These are phyloP conservation scores for Suhomyces taliae DNA, from an alignment of 1,139 yeast species.

Conservation along the genomic window DNA sequence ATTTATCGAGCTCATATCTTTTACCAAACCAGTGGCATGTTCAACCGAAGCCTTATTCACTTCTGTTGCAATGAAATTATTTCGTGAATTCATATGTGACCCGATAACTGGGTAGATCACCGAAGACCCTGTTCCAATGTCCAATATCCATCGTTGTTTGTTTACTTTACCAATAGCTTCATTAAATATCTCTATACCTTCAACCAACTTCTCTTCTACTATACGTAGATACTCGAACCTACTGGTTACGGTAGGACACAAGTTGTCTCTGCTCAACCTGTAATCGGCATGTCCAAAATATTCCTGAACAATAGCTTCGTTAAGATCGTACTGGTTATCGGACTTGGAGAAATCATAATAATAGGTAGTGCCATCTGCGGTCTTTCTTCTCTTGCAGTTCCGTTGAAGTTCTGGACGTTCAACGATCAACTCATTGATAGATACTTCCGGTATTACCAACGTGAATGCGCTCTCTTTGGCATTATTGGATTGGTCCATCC, in stretches of 20 bases:
- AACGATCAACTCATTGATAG: conserved; percentile 7
- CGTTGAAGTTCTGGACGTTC: conserved; percentile 10
- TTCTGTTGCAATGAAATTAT: conserved; percentile 19
- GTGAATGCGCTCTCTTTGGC: background rate
- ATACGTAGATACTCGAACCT: conserved; percentile 19
- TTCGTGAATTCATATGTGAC: conserved; percentile 3
- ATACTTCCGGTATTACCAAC: conserved; percentile 9
- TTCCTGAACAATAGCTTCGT: conserved; percentile 17
- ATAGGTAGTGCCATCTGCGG: background rate
- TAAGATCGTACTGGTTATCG: conserved; percentile 17
- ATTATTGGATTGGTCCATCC: background rate
- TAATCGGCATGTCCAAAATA: conserved; percentile 16
- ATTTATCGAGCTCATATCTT: background rate
- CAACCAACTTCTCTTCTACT: conserved; percentile 15
- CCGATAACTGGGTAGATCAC: conserved; percentile 20
- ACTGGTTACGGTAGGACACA: conserved; percentile 24
- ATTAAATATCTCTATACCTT: conserved; percentile 9
- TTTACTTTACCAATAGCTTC: conserved; percentile 1
- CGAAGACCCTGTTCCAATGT: conserved; percentile 26
- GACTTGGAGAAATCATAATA: conserved; percentile 11
- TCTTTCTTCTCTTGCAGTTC: background rate
- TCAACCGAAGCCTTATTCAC: conserved; percentile 14
- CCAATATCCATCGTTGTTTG: conserved; percentile 15
- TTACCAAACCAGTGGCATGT: conserved; percentile 10
- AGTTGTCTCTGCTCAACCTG: conserved; percentile 14